Evolutionary conservation across 2,329 filamentous ascomycete genomes (phyloP), one percentile per base, ranked within the genome.

Genomic region (Alternaria tenuissima): DNA sequence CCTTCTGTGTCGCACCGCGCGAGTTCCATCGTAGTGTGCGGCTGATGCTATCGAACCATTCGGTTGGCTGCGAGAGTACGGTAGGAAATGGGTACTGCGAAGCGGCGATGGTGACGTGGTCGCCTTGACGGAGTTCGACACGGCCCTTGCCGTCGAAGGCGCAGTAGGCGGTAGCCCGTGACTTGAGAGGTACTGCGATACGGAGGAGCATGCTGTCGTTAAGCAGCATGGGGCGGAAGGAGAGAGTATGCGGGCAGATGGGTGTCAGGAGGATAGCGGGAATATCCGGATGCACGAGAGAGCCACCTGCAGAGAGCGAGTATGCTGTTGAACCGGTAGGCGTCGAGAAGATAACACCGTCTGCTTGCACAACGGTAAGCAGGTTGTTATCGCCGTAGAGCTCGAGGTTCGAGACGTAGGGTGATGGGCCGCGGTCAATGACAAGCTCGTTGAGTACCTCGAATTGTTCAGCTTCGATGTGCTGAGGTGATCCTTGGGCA

Each of bases 361-460:
- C 95, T 34, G 95, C 95, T 81, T 97, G 94, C 48, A 99, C 92
- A 52, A 97, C 92, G 16, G 95, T 99, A 69, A 99, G 86, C 43
- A 97, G 89, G 78, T 96, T 93, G 74, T 96, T 91, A 76, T 99
- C 95, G 64, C 94, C 95, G 77, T 96, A 98, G 11, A 99, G 85
- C 81, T 99, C 95, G 39, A 99, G 85, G 80, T 97, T 96, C 43
- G 94, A 98, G 60, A 99, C 94, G 76, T 98, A 99, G 20, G 94
- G 94, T 16, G 92, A 96, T 73, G 95, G 95, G 65, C 95, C 95
- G 61, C 95, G 92, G 81, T 99, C 95, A 71, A 99, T 98, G 78
- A 99, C 94, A 52, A 99, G 89, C 81, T 99, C 95, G 80, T 99
- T 99, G 66, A 99, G 88, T 20, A 99, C 94, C 81, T 99, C 95